Evolutionary conservation across 306 rosid genomes (phyloP).

Genomic region (Begonia fuchsioides): DNA sequence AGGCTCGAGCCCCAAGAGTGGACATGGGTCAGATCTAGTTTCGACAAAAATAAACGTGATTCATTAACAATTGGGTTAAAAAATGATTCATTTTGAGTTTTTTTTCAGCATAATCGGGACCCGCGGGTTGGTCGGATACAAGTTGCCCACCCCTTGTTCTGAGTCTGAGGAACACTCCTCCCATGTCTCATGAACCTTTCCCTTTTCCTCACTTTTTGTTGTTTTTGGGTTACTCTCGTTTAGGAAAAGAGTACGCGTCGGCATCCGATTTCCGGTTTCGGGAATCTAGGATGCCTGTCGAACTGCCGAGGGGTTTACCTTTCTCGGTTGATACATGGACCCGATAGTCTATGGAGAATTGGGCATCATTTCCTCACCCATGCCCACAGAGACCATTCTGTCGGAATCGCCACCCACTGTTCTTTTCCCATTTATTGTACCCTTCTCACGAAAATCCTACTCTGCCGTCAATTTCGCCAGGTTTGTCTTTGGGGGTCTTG

Average conservation of each 20-base stretch:
- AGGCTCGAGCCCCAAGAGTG: too few species aligned
- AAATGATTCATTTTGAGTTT: too few species aligned
- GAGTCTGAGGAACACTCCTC: neutral
- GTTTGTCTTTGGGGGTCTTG: conserved; percentile 1
- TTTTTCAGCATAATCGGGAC: too few species aligned
- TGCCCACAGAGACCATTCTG: conserved; percentile 70
- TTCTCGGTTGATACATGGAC: conserved; percentile 84
- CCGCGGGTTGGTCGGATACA: too few species aligned
- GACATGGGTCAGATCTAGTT: too few species aligned
- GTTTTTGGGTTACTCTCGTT: neutral
- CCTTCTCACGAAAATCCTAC: conserved; percentile 40
- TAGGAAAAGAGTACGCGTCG: neutral
- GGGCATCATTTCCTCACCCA: conserved; percentile 64
- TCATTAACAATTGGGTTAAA: too few species aligned
- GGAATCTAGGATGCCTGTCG: conserved; percentile 39
- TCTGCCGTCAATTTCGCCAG: conserved; percentile 38
- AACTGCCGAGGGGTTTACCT: conserved; percentile 64
- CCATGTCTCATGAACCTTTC: too few species aligned
- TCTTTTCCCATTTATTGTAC: conserved; percentile 57
- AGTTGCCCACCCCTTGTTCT: too few species aligned
- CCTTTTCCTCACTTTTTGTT: neutral
- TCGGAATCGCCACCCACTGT: conserved; percentile 27
- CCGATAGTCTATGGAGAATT: conserved; percentile 31
- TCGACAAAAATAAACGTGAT: too few species aligned
- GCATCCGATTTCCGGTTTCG: neutral